Evolutionary conservation across 1,284 basidiomycete genomes (phyloP).

Genomic region (Papiliotrema flavescens): DNA sequence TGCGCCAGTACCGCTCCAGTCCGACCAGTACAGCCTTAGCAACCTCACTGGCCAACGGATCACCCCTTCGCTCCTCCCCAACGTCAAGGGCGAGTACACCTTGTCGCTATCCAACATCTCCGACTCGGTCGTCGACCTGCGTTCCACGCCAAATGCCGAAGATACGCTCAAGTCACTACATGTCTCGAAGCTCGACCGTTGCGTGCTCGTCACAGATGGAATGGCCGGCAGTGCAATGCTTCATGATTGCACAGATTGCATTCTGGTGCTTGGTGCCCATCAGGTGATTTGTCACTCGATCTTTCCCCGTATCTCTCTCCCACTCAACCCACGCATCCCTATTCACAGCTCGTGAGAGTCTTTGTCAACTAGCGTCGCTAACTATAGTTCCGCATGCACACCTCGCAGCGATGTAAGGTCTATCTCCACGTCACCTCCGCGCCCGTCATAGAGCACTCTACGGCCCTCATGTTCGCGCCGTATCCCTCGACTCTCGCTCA

Average conservation of each 20-base stretch:
- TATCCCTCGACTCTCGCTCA: constrained; percentile 54
- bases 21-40: background rate
- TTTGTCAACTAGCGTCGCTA: background rate
- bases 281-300: constrained; percentile 55
- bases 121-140: constrained; percentile 64
- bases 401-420: constrained; percentile 59
- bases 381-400: constrained; percentile 72
- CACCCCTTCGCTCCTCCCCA: constrained; percentile 18
- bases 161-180: constrained; percentile 55
- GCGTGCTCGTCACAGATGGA: constrained; percentile 60
- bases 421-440: constrained; percentile 63
- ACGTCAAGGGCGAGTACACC: constrained; percentile 17
- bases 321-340: background rate
- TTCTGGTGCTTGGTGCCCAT: constrained; percentile 67
- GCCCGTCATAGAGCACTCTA: constrained; percentile 71
- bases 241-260: constrained; percentile 59
- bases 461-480: constrained; percentile 56
- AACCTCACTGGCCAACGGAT: background rate
- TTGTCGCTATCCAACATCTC: constrained; percentile 24
- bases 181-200: constrained; percentile 55
- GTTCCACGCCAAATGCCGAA: background rate
- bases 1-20: too few species aligned
- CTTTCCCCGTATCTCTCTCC: background rate
- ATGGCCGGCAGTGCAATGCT: constrained; percentile 67
- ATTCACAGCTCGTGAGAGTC: background rate